phyloP scores from a whole-genome alignment of 345 rosid genomes.

The Euphorbia tirucalli region DNA sequence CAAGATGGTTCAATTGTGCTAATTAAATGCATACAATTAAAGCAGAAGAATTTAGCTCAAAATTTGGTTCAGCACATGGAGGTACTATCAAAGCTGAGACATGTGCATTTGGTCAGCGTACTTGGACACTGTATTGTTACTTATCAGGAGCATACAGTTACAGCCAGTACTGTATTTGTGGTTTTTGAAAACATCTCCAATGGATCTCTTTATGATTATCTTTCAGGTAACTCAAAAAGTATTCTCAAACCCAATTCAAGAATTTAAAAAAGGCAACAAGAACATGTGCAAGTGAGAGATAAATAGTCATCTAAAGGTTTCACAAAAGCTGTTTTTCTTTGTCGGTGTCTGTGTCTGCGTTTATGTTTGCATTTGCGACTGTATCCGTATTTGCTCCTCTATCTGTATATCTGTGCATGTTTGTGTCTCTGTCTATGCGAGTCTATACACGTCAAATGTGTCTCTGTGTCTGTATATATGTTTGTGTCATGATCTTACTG shows the following conservation, averaged over 20 bases:
- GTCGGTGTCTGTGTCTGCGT: too few relatives aligned
- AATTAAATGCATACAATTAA: slow-evolving; percentile 65
- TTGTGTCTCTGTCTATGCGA: too few relatives aligned
- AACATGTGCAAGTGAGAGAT: too few relatives aligned
- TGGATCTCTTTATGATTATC: slow-evolving; percentile 62
- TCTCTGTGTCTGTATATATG: too few relatives aligned
- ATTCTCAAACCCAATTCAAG: not conserved
- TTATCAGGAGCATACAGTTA: slow-evolving; percentile 65
- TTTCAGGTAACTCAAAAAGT: slow-evolving; percentile 45
- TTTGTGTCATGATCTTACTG: too few relatives aligned
- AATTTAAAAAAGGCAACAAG: too few relatives aligned
- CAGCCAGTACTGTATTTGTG: slow-evolving; percentile 50
- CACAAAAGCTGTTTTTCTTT: too few relatives aligned
- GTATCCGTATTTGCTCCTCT: too few relatives aligned
- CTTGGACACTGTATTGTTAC: slow-evolving; percentile 80
- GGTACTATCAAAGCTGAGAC: slow-evolving; percentile 76
- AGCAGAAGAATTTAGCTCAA: slow-evolving; percentile 64
- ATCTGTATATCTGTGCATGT: too few relatives aligned
- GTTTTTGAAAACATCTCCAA: slow-evolving; percentile 70
- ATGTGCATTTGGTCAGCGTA: slow-evolving; percentile 74
- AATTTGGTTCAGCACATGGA: slow-evolving; percentile 69
- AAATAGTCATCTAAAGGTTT: too few relatives aligned
- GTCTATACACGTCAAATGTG: too few relatives aligned
- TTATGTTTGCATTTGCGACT: too few relatives aligned
- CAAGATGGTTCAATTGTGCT: slow-evolving; percentile 61